phyloP scores from a whole-genome alignment of 495 filamentous ascomycete genomes.

The Penicillium turbatum region DNA sequence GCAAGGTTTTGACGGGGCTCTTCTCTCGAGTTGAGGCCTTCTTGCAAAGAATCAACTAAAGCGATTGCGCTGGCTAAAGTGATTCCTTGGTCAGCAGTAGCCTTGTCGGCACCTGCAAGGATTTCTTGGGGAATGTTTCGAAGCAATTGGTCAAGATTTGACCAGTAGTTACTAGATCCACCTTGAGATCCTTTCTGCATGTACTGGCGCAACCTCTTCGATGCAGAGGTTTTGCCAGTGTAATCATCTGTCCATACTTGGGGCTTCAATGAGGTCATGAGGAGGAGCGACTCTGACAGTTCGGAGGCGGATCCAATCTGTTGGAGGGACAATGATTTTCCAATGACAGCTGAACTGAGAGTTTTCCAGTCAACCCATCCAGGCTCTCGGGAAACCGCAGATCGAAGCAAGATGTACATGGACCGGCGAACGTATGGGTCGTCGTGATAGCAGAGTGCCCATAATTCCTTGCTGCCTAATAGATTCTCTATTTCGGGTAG shows the following conservation, averaged over 20 bases:
- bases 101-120: slow-evolving; percentile 47
- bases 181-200: slow-evolving; percentile 81
- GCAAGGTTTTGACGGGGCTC: slow-evolving; percentile 63
- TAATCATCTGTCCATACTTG: slow-evolving; percentile 72
- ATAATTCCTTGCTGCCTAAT: slow-evolving; percentile 63
- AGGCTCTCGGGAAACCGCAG: slow-evolving; percentile 53
- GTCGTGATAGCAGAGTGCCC: slow-evolving; percentile 63
- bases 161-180: slow-evolving; percentile 67
- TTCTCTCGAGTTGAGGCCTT: slow-evolving; percentile 66
- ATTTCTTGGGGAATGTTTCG: slow-evolving; percentile 51
- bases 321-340: slow-evolving; percentile 59
- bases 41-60: slow-evolving; percentile 60
- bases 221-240: slow-evolving; percentile 59
- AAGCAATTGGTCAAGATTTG: slow-evolving; percentile 56
- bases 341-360: slow-evolving; percentile 62
- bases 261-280: slow-evolving; percentile 58
- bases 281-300: slow-evolving; percentile 57
- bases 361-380: slow-evolving; percentile 57
- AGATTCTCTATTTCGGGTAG: slow-evolving; percentile 48
- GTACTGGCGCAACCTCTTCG: slow-evolving; percentile 62
- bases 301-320: slow-evolving; percentile 72
- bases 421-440: slow-evolving; percentile 70
- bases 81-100: slow-evolving; percentile 27
- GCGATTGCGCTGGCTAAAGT: slow-evolving; percentile 26
- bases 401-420: slow-evolving; percentile 62